Evolutionary conservation across 148 eudicot species (phyloP), one percentile per base, ranked within the genome.

Genomic region (Drosera capensis): DNA sequence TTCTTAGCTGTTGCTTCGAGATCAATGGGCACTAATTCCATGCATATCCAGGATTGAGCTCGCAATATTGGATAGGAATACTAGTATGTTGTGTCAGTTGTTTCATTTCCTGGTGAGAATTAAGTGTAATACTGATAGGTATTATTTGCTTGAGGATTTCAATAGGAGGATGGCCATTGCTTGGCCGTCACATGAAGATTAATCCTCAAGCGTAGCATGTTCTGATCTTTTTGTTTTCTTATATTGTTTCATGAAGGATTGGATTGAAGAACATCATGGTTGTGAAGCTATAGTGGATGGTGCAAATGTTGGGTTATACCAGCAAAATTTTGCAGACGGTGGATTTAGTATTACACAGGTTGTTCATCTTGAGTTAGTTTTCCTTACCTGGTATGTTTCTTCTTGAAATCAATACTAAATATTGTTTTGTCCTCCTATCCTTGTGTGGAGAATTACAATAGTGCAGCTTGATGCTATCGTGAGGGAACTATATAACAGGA

Each of bases 391-490:
- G n/a, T n/a, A n/a, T n/a, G n/a, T 20, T 19, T n/a, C 14, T 35
- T 17, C 15, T 2, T n/a, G n/a, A n/a, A n/a, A n/a, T n/a, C n/a
- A n/a, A n/a, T n/a, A n/a, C n/a, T n/a, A n/a, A n/a, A n/a, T n/a
- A n/a, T n/a, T 22, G 23, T 21, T 20, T 18, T 17, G 5, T n/a
- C 4, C 5, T 4, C 45, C 14, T 12, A 25, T 68, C 25, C 52
- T 25, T 22, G 24, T 59, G 30, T 46, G 40, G 56, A 31, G 46
- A 58, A 41, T 67, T 73, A 60, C 40, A 62, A 71, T 80, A 73
- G 73, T 66, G 71, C 97, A 90, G 95, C 92, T 90, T 52, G 93
- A 73, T 57, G 66, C 79, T 25, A 72, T 80, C 56, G 87, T 90
- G 28, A 75, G 65, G 20, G 80, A 80, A 52, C 66, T 84, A 23